Evolutionary conservation across 2,329 filamentous ascomycete genomes (phyloP).

Genomic region (Penicillium sp.): DNA sequence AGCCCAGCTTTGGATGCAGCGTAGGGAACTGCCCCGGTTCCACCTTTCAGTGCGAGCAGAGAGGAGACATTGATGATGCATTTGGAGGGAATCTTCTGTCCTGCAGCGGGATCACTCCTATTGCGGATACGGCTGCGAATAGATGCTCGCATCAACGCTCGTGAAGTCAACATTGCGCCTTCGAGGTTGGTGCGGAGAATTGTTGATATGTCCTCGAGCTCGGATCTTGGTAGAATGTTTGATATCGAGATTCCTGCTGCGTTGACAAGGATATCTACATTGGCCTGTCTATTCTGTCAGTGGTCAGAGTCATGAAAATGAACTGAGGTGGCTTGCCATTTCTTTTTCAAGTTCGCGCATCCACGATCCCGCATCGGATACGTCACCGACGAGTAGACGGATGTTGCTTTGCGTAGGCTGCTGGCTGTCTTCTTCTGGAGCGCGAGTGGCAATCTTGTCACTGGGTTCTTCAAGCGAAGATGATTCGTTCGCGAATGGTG

Average conservation of each 20-base stretch:
- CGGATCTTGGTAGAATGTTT: slow-evolving; percentile 61
- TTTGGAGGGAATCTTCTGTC: slow-evolving; percentile 59
- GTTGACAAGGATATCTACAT: slow-evolving; percentile 69
- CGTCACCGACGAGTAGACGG: slow-evolving; percentile 39
- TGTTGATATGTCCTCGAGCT: slow-evolving; percentile 52
- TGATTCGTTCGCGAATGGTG: not conserved
- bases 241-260: slow-evolving; percentile 73
- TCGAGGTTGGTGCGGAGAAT: slow-evolving; percentile 71
- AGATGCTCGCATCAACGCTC: slow-evolving; percentile 38
- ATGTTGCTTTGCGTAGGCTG: slow-evolving; percentile 21
- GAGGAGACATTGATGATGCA: slow-evolving; percentile 84
- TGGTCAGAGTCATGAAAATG: rapidly evolving
- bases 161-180: slow-evolving; percentile 43
- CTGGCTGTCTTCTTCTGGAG: slow-evolving; percentile 19
- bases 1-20: slow-evolving; percentile 80
- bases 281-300: slow-evolving; percentile 23
- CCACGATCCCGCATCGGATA: slow-evolving; percentile 37
- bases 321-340: slow-evolving; percentile 31
- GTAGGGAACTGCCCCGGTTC: slow-evolving; percentile 71
- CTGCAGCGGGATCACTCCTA: slow-evolving; percentile 33
- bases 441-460: slow-evolving; percentile 19
- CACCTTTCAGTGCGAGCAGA: slow-evolving; percentile 69
- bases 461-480: not conserved
- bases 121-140: slow-evolving; percentile 34
- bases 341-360: slow-evolving; percentile 38